These are phyloP conservation scores for Citrus mangshanensis DNA, from an alignment of 345 rosid species.

Conservation along the genomic window DNA sequence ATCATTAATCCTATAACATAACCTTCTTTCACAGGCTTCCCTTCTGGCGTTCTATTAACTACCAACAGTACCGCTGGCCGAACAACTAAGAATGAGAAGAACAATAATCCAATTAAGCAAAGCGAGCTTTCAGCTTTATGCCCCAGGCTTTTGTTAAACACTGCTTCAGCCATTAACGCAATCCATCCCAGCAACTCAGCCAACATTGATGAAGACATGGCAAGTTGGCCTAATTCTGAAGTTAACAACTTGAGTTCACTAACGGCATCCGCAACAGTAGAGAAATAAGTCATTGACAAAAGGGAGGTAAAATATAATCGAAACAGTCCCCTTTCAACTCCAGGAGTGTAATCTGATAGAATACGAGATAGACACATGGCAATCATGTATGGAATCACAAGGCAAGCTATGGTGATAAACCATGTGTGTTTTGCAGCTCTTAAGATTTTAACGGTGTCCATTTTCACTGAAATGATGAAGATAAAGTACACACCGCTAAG, in stretches of 20 bases:
- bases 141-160: not conserved
- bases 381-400: not conserved
- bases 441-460: slow-evolving; percentile 8
- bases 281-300: slow-evolving; percentile 12
- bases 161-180: not conserved
- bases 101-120: slow-evolving; percentile 4
- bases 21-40: slow-evolving; percentile 16
- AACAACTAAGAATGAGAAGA: not conserved
- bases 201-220: slow-evolving; percentile 19
- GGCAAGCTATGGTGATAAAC: slow-evolving; percentile 4
- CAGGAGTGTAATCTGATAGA: not conserved
- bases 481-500: slow-evolving; percentile 15
- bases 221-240: slow-evolving; percentile 33
- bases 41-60: slow-evolving; percentile 15
- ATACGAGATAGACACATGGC: not conserved
- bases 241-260: slow-evolving; percentile 33
- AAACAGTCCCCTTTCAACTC: not conserved
- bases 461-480: slow-evolving; percentile 29
- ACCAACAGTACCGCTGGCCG: slow-evolving; percentile 14
- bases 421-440: slow-evolving; percentile 9
- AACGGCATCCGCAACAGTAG: slow-evolving; percentile 14
- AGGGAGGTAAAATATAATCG: not conserved
- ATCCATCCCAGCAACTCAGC: not conserved
- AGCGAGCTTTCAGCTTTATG: not conserved
- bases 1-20: slow-evolving; percentile 2